Base-by-base conservation (phyloP, 208 protist species). In the Trypanosoma mega region DNA sequence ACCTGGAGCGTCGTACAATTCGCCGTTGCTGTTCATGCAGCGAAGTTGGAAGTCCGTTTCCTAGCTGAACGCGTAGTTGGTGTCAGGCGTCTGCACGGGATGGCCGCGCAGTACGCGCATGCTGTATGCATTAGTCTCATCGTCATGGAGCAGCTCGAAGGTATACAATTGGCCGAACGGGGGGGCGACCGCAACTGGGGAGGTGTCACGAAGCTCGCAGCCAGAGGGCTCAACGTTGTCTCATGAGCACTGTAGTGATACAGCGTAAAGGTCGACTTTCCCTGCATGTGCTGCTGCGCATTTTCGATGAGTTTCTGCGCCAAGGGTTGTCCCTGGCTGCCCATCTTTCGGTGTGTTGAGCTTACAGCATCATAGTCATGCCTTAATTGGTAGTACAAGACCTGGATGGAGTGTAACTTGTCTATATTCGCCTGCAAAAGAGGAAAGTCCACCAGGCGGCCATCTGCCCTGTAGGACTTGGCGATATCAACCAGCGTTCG, bases 241-340 rank as follows among this genome's bases (percentile, higher is more conserved):
- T 87, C 84, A 65, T 91, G 80, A 7, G 77, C 75, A 44, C 84
- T 91, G 80, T 91, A 91, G 57, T 91, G 62, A 36, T 79, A 74
- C 46, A 91, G 52, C 36, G 70, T 74, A 72, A 74, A 75, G 18
- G 27, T 41, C 29, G 68, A 72, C 1, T 36, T 24, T 23, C 68
- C 68, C 46, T 67, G 51, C 43, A 72, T 58, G 58, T 78, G 69
- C 14, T 20, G 2, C 33, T 50, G n/a, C 43, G 79, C 71, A 64
- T 91, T 87, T 20, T 18, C 9, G 16, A 87, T 12, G 37, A 91
- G 50, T 18, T 67, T 27, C 49, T 73, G 65, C 27, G 72, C 60
- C 51, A 91, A 59, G 18, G 52, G 48, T 54, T 87, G 80, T 27
- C 70, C 82, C 41, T 72, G 50, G 53, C 72, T 81, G 1, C 84